Evolutionary conservation across 1,139 yeast species (phyloP).

Genomic region (Taiozyma sp.): DNA sequence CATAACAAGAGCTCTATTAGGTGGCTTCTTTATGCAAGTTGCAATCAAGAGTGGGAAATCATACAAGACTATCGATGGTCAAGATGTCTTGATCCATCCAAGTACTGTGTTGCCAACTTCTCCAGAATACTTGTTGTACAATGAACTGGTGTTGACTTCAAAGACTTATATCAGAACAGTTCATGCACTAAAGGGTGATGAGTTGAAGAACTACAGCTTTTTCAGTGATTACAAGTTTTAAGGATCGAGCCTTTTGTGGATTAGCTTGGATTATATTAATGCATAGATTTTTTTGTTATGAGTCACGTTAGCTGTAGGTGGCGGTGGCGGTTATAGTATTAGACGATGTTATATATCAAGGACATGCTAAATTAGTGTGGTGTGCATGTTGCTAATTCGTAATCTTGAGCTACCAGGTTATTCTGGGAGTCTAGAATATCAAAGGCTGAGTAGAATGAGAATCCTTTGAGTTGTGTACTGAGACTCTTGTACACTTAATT

Average conservation of each 20-base stretch:
- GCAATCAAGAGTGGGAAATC: slow-evolving; percentile 82
- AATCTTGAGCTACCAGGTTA: too few species aligned
- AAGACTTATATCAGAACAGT: slow-evolving; percentile 94
- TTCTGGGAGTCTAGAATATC: too few species aligned
- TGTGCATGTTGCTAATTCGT: too few species aligned
- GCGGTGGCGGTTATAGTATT: too few species aligned
- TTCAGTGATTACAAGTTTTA: slow-evolving; percentile 25
- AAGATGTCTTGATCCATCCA: slow-evolving; percentile 92
- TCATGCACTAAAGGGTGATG: slow-evolving; percentile 91
- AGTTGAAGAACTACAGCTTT: slow-evolving; percentile 31
- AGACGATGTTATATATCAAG: too few species aligned
- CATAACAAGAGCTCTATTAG: slow-evolving; percentile 77
- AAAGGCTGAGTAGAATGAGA: too few species aligned
- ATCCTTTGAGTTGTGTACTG: too few species aligned
- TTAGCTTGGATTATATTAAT: neutral
- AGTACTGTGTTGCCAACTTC: slow-evolving; percentile 82
- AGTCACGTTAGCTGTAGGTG: neutral
- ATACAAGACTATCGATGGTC: slow-evolving; percentile 89
- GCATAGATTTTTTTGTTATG: neutral
- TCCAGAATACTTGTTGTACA: slow-evolving; percentile 89
- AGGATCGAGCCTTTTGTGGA: neutral
- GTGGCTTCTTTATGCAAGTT: slow-evolving; percentile 98
- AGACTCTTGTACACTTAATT: too few species aligned
- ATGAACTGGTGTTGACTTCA: slow-evolving; percentile 90
- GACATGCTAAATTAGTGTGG: too few species aligned